A percentile compares a stretch with the other conserved stretches of the same genome.
Evolutionary conservation across 2,329 filamentous ascomycete genomes (phyloP).

Genomic region (Sporothrix dimorphospora): DNA sequence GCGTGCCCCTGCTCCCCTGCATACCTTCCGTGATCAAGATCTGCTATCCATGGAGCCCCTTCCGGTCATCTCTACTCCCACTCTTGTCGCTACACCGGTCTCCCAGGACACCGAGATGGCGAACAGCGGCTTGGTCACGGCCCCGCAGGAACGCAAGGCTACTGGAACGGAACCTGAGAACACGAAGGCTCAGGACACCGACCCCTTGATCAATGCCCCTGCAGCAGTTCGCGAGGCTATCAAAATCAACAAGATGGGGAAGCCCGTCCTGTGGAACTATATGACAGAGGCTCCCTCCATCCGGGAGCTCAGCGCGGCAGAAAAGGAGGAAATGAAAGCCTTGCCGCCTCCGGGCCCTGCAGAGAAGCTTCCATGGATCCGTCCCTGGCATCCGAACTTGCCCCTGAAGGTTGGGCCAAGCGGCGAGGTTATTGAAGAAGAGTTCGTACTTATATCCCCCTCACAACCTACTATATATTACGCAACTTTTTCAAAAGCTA

Average conservation of each 20-base stretch:
- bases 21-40: background rate
- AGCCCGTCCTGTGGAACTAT: constrained; percentile 28
- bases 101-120: background rate
- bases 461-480: background rate
- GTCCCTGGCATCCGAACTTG: background rate
- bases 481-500: background rate
- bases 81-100: background rate
- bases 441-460: background rate
- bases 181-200: background rate
- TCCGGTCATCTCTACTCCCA: background rate
- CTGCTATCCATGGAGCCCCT: constrained; percentile 4
- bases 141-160: background rate
- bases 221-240: constrained; percentile 17
- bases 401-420: background rate
- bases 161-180: background rate
- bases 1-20: background rate
- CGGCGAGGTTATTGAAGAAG: background rate
- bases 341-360: background rate
- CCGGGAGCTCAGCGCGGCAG: constrained; percentile 18
- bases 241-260: constrained; percentile 25
- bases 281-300: constrained; percentile 16
- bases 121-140: background rate
- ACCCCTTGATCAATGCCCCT: background rate
- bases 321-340: background rate
- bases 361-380: background rate